phyloP scores from a whole-genome alignment of 2,329 filamentous ascomycete genomes.

The Furcasterigmium furcatum region DNA sequence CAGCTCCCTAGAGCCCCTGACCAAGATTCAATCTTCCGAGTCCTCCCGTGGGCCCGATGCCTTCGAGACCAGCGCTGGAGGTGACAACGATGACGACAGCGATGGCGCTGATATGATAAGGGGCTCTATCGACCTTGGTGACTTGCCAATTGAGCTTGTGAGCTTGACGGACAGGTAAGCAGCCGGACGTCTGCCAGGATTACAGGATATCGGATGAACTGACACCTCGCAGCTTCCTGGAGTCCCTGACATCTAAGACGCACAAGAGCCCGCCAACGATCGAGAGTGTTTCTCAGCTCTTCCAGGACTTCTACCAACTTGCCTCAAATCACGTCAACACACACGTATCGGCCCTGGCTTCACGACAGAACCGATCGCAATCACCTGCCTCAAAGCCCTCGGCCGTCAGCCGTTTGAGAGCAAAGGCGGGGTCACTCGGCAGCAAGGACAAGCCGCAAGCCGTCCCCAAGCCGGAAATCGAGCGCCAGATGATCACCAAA shows the following conservation, averaged over 20 bases:
- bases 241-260: slow-evolving; percentile 82
- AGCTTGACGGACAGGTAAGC: slow-evolving; percentile 83
- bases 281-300: slow-evolving; percentile 78
- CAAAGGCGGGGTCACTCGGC: slow-evolving; percentile 52
- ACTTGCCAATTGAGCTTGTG: slow-evolving; percentile 90
- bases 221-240: slow-evolving; percentile 68
- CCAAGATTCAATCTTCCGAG: slow-evolving; percentile 13
- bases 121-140: slow-evolving; percentile 71
- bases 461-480: slow-evolving; percentile 37
- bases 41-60: slow-evolving; percentile 35
- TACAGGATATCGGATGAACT: slow-evolving; percentile 9
- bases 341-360: slow-evolving; percentile 78
- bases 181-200: slow-evolving; percentile 1
- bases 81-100: slow-evolving; percentile 37
- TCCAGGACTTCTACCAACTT: slow-evolving; percentile 88
- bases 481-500: slow-evolving; percentile 86
- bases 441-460: slow-evolving; percentile 47
- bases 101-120: slow-evolving; percentile 43
- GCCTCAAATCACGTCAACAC: slow-evolving; percentile 81
- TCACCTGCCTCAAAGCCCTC: slow-evolving; percentile 56
- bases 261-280: slow-evolving; percentile 80
- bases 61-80: slow-evolving; percentile 43
- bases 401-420: slow-evolving; percentile 52
- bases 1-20: neutral
- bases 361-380: slow-evolving; percentile 66